Base-by-base conservation (phyloP, 441 rosid species). In the Sinapis alba region DNA sequence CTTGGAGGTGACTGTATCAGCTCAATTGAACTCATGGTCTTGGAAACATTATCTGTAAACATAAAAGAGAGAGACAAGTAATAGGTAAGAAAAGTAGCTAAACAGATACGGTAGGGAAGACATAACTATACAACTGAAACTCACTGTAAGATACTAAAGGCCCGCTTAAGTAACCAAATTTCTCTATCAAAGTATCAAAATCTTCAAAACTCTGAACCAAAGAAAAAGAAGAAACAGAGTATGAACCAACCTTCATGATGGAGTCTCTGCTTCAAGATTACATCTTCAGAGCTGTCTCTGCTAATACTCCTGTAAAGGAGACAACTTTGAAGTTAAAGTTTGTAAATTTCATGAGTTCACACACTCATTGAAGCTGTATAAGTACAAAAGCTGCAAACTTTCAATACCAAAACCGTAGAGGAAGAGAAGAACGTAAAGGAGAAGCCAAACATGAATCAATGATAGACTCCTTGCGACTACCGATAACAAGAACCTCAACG, bases 1-100 rank as follows among this genome's bases (percentile, higher is more conserved):
- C 84, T 84, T 19, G 91, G 83, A 81, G 75, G 79, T 34, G 41
- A 34, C 0, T 34, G 41, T 34, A 34, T 34, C 41, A 10, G 13
- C 12, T 34, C 41, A 34, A 34, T 1, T 34, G 13, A 3, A 34
- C 9, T 34, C 41, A 34, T 9, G 41, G 41, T 34, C 41, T 34
- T 34, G 12, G 3, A 34, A 8, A 34, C 41, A 34, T 32, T 7
- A 32, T 7, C 10, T 32, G 36, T 32, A 32, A 32, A 8, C 36
- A 32, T 28, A 4, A 1, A 28, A 5, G 32, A 28, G 27, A 24
- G n/a, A n/a, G n/a, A n/a, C n/a, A n/a, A n/a, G n/a, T n/a, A n/a
- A n/a, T n/a, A n/a, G n/a, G n/a, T n/a, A n/a, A n/a, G n/a, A n/a
- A 3, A 26, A 26, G 0, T 26, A 26, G 0, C 28, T 26, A 26